Base-by-base conservation (phyloP, 192 early-diverging fungal species). In the Ramicandelaber brevisporus region DNA sequence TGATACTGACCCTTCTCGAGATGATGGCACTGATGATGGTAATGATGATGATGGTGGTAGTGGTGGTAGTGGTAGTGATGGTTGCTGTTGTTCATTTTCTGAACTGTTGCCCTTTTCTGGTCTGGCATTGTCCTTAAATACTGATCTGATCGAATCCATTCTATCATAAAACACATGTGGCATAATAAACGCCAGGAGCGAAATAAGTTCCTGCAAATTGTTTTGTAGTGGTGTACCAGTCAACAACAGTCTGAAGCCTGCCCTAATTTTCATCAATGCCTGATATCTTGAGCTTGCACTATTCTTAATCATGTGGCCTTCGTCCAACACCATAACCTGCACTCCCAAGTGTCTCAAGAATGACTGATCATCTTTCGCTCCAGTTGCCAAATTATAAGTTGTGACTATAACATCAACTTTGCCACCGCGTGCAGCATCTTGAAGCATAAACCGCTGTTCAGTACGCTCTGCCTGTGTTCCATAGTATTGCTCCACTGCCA, bases 261-360 rank as follows among this genome's bases (percentile, higher is more conserved):
- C 48, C 15, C 53, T 35, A 29, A 67, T 59, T 21, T 55, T 44
- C 59, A 67, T 79, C 23, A 89, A 44, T 37, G 71, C 61, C 33
- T 77, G 70, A 50, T 81, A 82, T 6, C 85, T 48, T 12, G 63
- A 52, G 30, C 68, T 76, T 25, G 60, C 60, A 31, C 69, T 73
- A 46, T 90, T 90, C 53, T 90, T 90, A 31, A 90, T 53, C 72
- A 81, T 76, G 29, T 83, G 73, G 8, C 84, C 84, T 40, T 90
- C 85, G 44, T 90, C 85, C 16, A 90, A 47, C 24, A 90, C 70
- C 30, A 86, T 48, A 9, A 70, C 53, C 29, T 60, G 42, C 41
- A 71, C 78, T 0, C 36, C 31, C 19, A 74, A 37, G n/a, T 44
- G 33, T 30, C 60, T 68, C 7, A 90, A 51, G 36, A 83, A 86